A percentile compares a stretch with the other conserved stretches of the same genome.
phyloP scores from a whole-genome alignment of 2,329 filamentous ascomycete species.

The Fusarium mexicanum region DNA sequence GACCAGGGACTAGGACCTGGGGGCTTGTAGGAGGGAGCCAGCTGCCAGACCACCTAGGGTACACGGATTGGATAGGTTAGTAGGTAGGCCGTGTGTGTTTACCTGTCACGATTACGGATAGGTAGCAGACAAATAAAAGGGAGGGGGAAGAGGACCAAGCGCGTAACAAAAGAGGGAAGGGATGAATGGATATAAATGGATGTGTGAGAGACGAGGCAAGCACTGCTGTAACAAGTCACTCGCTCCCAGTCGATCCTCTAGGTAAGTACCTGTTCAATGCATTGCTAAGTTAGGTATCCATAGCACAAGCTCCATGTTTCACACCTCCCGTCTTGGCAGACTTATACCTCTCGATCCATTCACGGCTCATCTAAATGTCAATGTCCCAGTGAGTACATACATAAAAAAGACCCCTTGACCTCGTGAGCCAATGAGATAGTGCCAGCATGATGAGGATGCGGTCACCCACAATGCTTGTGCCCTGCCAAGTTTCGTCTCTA shows the following conservation, averaged over 20 bases:
- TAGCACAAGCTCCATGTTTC: background rate
- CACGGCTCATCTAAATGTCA: constrained; percentile 1
- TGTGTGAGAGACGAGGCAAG: background rate
- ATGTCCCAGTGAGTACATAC: background rate
- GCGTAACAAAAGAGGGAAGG: background rate
- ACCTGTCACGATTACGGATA: background rate
- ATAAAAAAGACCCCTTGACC: constrained; percentile 1
- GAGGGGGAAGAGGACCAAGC: background rate
- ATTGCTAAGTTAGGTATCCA: background rate
- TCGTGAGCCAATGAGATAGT: constrained; percentile 6
- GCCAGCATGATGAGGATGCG: constrained; percentile 14
- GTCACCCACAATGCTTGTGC: constrained; percentile 11
- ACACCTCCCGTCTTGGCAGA: background rate
- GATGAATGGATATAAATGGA: background rate
- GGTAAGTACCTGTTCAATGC: background rate
- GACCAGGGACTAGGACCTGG: background rate
- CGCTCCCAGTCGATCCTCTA: background rate
- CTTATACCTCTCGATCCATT: background rate
- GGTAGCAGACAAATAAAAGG: background rate
- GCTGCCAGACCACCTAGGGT: background rate
- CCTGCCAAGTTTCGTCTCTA: constrained; percentile 27
- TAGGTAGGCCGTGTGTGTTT: background rate
- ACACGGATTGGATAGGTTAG: background rate
- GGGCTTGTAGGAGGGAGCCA: background rate
- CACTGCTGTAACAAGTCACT: background rate